phyloP scores from a whole-genome alignment of 192 early-diverging fungal genomes.

The Geranomyces variabilis region DNA sequence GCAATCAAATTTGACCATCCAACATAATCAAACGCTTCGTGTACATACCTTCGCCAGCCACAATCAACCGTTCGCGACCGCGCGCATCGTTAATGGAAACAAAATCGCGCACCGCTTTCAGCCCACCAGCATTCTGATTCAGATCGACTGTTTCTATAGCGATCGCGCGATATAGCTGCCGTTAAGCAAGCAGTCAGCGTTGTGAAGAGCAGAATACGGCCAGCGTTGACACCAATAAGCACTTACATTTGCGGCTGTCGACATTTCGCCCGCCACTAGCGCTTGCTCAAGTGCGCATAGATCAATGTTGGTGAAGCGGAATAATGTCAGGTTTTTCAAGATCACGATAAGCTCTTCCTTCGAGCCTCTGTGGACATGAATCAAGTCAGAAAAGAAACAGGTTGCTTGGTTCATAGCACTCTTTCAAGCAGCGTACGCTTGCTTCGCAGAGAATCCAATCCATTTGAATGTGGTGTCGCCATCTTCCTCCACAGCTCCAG shows the following conservation, averaged over 20 bases:
- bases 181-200: no score
- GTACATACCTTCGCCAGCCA: conserved; percentile 28
- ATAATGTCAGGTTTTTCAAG: conserved; percentile 23
- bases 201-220: no score
- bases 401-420: no score
- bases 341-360: conserved; percentile 40
- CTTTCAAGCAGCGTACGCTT: not conserved
- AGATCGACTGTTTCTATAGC: conserved; percentile 29
- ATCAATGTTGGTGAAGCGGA: conserved; percentile 42
- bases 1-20: no score
- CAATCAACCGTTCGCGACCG: conserved; percentile 15
- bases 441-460: conserved; percentile 11
- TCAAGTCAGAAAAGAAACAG: not conserved
- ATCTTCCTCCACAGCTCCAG: conserved; percentile 8
- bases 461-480: conserved; percentile 10
- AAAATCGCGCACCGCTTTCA: conserved; percentile 7
- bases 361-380: not conserved
- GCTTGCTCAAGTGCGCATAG: conserved; percentile 25
- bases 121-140: conserved; percentile 8
- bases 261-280: conserved; percentile 11
- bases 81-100: conserved; percentile 9
- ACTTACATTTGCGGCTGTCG: not conserved
- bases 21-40: no score
- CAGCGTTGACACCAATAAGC: no score
- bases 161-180: conserved; percentile 30